Evolutionary conservation across 805 yeast genomes (phyloP).

Genomic region (Ogataea naganishii): DNA sequence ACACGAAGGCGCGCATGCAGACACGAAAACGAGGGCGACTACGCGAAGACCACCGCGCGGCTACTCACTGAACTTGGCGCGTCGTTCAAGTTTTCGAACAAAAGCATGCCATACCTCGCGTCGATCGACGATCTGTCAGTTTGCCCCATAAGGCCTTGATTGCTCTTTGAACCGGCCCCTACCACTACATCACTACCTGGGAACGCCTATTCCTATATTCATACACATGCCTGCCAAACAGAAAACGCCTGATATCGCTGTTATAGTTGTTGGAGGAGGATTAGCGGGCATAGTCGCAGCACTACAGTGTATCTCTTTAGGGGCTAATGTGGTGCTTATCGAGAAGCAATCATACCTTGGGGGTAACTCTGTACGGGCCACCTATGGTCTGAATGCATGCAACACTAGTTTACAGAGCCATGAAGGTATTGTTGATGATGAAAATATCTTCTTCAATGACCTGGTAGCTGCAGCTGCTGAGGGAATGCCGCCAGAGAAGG

Average conservation of each 20-base stretch:
- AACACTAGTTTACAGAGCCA: conserved; percentile 45
- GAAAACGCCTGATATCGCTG: conserved; percentile 25
- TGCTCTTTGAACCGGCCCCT: too few relatives aligned
- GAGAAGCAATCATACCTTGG: conserved; percentile 52
- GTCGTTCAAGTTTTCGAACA: too few relatives aligned
- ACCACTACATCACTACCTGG: too few relatives aligned
- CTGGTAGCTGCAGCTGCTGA: conserved; percentile 57
- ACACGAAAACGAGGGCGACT: too few relatives aligned
- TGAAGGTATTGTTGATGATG: conserved; percentile 43
- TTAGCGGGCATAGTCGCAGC: conserved; percentile 58
- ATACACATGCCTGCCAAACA: neutral
- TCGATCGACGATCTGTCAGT: too few relatives aligned
- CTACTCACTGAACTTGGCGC: too few relatives aligned
- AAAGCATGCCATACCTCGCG: too few relatives aligned
- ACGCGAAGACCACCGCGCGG: too few relatives aligned
- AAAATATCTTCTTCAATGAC: conserved; percentile 51
- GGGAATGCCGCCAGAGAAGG: neutral
- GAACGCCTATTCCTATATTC: too few relatives aligned
- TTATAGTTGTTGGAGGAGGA: conserved; percentile 58
- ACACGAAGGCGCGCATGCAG: too few relatives aligned
- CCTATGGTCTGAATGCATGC: conserved; percentile 64
- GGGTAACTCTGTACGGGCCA: conserved; percentile 55
- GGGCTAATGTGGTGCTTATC: conserved; percentile 44
- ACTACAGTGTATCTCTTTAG: conserved; percentile 32
- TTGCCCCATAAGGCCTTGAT: too few relatives aligned